A percentile compares a stretch with the other conserved stretches of the same genome.
phyloP scores from a whole-genome alignment of 305 asterid species.

The Nicotiana rustica region DNA sequence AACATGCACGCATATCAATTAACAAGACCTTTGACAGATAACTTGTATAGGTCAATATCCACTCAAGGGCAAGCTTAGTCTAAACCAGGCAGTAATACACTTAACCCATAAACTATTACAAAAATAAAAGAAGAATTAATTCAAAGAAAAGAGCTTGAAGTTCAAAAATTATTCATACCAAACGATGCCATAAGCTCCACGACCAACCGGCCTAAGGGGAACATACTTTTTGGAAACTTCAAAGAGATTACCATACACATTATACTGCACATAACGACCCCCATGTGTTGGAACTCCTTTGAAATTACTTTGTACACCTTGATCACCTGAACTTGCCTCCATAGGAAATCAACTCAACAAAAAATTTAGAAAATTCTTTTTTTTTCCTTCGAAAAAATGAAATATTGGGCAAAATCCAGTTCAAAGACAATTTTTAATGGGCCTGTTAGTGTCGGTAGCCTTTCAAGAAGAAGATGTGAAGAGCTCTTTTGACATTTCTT shows the following conservation, averaged over 20 bases:
- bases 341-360: slow-evolving; percentile 39
- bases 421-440: slow-evolving; percentile 31
- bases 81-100: slow-evolving; percentile 26
- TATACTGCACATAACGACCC: slow-evolving; percentile 74
- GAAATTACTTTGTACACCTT: slow-evolving; percentile 61
- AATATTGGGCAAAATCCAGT: slow-evolving; percentile 39
- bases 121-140: not conserved
- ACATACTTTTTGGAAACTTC: slow-evolving; percentile 76
- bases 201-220: slow-evolving; percentile 74
- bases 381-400: not conserved
- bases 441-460: slow-evolving; percentile 27
- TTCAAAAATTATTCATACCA: slow-evolving; percentile 51
- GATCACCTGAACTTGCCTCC: slow-evolving; percentile 77
- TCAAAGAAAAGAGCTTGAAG: slow-evolving; percentile 22
- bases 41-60: slow-evolving; percentile 6
- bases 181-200: slow-evolving; percentile 81
- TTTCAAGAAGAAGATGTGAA: slow-evolving; percentile 26
- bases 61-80: slow-evolving; percentile 16
- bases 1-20: not conserved
- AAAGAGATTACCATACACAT: slow-evolving; percentile 78
- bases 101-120: slow-evolving; percentile 13
- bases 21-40: slow-evolving; percentile 1
- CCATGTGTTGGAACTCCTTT: slow-evolving; percentile 72
- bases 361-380: not conserved
- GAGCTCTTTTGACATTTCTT: slow-evolving; percentile 42